These are phyloP conservation scores for Linanthus parryae DNA, from an alignment of 148 eudicot genomes.

Conservation along the genomic window DNA sequence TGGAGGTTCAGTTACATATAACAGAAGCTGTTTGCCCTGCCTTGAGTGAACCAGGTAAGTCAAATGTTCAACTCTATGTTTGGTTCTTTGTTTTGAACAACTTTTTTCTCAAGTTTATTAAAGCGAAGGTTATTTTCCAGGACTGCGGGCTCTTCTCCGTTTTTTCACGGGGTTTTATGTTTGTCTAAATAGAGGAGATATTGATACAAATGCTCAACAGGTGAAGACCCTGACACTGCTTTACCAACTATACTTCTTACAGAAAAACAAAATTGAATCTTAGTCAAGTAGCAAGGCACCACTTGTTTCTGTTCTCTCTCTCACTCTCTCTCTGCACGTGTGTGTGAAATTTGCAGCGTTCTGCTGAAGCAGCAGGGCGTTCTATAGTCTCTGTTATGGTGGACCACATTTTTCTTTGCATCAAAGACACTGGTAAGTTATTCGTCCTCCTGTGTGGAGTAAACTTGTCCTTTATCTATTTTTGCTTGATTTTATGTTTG, in stretches of 20 bases:
- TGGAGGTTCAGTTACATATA: constrained; percentile 82
- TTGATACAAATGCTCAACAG: constrained; percentile 68
- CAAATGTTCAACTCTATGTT: neutral
- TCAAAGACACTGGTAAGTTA: constrained; percentile 74
- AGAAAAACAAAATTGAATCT: no score
- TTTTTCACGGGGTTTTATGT: constrained; percentile 88
- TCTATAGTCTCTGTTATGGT: constrained; percentile 73
- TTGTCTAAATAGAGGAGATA: constrained; percentile 91
- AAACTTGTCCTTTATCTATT: constrained; percentile 2
- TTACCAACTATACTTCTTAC: no score
- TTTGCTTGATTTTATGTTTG: neutral
- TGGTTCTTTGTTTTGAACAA: neutral
- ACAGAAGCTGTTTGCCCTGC: constrained; percentile 95
- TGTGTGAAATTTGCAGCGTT: constrained; percentile 38
- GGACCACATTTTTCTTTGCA: constrained; percentile 85
- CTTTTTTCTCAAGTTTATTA: neutral
- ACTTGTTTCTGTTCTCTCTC: no score
- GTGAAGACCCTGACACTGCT: no score
- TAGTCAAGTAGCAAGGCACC: no score
- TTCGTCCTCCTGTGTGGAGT: constrained; percentile 6
- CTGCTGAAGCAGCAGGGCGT: constrained; percentile 90
- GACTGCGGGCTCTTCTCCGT: constrained; percentile 91
- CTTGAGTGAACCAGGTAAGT: constrained; percentile 92
- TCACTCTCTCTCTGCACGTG: neutral
- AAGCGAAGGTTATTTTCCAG: constrained; percentile 41